Evolutionary conservation across 2,329 filamentous ascomycete species (phyloP), one percentile per base, ranked within the genome.

Genomic region (Colletotrichum coccodes): DNA sequence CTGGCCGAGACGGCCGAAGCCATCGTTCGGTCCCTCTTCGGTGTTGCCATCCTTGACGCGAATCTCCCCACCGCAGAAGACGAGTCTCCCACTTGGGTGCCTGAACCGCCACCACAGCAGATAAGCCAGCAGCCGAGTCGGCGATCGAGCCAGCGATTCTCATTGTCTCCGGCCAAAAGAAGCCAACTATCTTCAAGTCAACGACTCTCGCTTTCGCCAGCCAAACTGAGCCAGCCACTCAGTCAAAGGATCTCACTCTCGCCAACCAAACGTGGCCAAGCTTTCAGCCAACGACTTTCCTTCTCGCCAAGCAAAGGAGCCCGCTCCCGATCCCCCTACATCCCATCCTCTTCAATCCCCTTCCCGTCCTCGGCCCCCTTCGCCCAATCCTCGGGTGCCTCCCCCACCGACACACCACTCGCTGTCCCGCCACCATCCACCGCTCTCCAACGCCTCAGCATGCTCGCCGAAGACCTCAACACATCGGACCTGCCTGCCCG

Each of bases 401-500:
- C 47, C 21, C 11, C 34, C 7, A 21, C 32, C 4, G 5, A 42
- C 12, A 18, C 38, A 6, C 36, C 34, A 38, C 57, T n/a, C 53
- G 38, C 53, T 21, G 34, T 18, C 32, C 12, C 36, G n/a, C 30
- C 40, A 6, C 60, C 53, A 21, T 49, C 60, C 6, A 42, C 53
- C 12, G 70, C 68, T 9, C 68, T 71, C 18, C 64, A 71, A n/a
- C 70, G 70, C 46, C 60, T 71, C 6, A 71, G 70, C 60, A 64
- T 70, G 60, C 70, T 71, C 46, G 54, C 54, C 28, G 64, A 54
- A n/a, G 47, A 38, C 6, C 23, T 68, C 53, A 59, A 68, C 32
- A 53, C 46, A 21, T 18, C 50, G 9, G 21, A 58, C 28, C 28
- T 40, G 18, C 60, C 53, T 4, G 23, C 58, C 23, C 68, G 60